Evolutionary conservation across 2,329 filamentous ascomycete genomes (phyloP).

Genomic region (Calonectria montana): DNA sequence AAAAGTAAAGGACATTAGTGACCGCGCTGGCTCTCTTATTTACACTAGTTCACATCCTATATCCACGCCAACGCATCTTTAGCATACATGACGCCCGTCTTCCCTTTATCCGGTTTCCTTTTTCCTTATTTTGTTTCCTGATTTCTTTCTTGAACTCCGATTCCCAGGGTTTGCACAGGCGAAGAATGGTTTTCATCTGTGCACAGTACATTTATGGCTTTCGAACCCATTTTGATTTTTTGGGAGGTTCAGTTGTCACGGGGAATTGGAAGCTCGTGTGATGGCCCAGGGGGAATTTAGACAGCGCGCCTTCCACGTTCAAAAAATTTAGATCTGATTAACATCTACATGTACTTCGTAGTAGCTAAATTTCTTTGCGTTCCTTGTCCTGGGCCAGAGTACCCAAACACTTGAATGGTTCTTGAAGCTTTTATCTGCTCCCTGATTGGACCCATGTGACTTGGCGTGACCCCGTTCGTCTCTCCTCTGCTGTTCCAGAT

Average conservation of each 20-base stretch:
- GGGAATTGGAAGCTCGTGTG: slow-evolving; percentile 40
- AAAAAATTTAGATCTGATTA: slow-evolving; percentile 50
- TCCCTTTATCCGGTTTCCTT: slow-evolving; percentile 22
- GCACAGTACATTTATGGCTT: slow-evolving; percentile 40
- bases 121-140: slow-evolving; percentile 30
- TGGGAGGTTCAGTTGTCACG: slow-evolving; percentile 41
- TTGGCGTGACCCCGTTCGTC: background rate
- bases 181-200: slow-evolving; percentile 45
- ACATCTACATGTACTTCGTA: slow-evolving; percentile 40
- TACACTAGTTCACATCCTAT: background rate
- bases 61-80: slow-evolving; percentile 6
- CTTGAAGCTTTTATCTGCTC: background rate
- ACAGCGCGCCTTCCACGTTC: slow-evolving; percentile 46
- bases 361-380: slow-evolving; percentile 23
- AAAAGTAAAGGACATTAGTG: slow-evolving; percentile 1
- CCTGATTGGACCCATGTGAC: background rate
- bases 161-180: slow-evolving; percentile 42
- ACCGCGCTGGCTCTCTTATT: background rate
- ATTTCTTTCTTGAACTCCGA: slow-evolving; percentile 35
- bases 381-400: background rate
- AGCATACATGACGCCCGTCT: slow-evolving; percentile 9
- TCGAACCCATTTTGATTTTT: slow-evolving; percentile 36
- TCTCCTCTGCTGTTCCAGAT: background rate
- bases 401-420: background rate
- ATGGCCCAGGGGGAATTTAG: slow-evolving; percentile 43